Evolutionary conservation across 140 eudicot genomes (phyloP).

Genomic region (Bidens hawaiensis): DNA sequence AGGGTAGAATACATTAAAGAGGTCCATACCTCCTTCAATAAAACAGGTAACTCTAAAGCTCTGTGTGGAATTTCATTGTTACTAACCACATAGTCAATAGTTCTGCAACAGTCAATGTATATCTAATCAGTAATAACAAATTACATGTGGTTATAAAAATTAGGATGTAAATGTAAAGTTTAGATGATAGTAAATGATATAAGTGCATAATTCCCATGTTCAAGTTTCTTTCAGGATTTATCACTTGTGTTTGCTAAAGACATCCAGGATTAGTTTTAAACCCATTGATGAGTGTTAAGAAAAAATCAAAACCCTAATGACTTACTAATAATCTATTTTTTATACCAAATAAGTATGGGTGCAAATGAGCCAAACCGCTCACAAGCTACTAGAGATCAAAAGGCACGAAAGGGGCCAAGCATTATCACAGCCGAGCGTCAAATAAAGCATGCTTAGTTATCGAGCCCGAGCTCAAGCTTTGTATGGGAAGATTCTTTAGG

Average conservation of each 20-base stretch:
- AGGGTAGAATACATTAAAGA: not conserved
- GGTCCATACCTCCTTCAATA: conserved; percentile 49
- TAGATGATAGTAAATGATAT: too few species aligned
- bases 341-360: too few species aligned
- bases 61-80: conserved; percentile 38
- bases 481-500: too few species aligned
- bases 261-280: too few species aligned
- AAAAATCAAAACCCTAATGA: not conserved
- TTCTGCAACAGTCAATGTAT: conserved; percentile 33
- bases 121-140: conserved; percentile 19
- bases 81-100: conserved; percentile 55
- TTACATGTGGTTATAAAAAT: too few species aligned
- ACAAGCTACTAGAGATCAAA: too few species aligned
- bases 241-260: not conserved
- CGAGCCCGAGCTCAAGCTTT: too few species aligned
- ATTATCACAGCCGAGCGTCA: too few species aligned
- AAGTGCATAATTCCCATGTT: not conserved
- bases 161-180: too few species aligned
- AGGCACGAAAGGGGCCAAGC: too few species aligned
- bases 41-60: conserved; percentile 38
- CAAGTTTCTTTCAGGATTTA: not conserved
- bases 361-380: too few species aligned
- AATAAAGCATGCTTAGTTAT: too few species aligned
- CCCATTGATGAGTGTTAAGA: not conserved
- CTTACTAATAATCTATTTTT: not conserved